These are phyloP conservation scores for Geum urbanum DNA, from an alignment of 306 rosid genomes.

Conservation along the genomic window DNA sequence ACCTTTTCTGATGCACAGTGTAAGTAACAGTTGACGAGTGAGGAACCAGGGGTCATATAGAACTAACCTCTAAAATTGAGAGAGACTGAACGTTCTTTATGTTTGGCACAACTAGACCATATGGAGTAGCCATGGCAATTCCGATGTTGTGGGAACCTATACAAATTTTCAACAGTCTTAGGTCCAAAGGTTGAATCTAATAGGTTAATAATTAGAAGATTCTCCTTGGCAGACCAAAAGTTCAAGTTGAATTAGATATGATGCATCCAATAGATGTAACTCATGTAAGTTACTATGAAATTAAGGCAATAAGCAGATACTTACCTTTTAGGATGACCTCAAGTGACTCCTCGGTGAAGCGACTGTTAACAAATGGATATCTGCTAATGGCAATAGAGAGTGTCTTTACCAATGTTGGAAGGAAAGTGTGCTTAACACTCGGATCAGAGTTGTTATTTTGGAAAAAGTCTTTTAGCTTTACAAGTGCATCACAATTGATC, in stretches of 20 bases:
- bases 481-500: conserved; percentile 68
- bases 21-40: not conserved
- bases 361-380: conserved; percentile 72
- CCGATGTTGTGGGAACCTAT: conserved; percentile 92
- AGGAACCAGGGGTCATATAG: not conserved
- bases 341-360: conserved; percentile 70
- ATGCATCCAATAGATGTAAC: not conserved
- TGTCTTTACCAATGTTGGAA: conserved; percentile 73
- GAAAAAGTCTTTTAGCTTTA: conserved; percentile 69
- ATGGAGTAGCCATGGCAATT: conserved; percentile 80
- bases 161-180: conserved; percentile 13
- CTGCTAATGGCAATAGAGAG: conserved; percentile 76
- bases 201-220: not conserved
- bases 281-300: no score
- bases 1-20: not conserved
- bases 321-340: conserved; percentile 83
- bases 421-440: conserved; percentile 79
- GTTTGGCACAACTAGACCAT: conserved; percentile 91
- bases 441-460: conserved; percentile 61
- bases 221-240: not conserved
- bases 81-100: conserved; percentile 85
- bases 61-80: conserved; percentile 79
- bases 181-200: not conserved
- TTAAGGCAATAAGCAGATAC: conserved; percentile 5
- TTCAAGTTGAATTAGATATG: not conserved